phyloP scores from a whole-genome alignment of 73 alveolate genomes.

The Paramecium primaurelia region DNA sequence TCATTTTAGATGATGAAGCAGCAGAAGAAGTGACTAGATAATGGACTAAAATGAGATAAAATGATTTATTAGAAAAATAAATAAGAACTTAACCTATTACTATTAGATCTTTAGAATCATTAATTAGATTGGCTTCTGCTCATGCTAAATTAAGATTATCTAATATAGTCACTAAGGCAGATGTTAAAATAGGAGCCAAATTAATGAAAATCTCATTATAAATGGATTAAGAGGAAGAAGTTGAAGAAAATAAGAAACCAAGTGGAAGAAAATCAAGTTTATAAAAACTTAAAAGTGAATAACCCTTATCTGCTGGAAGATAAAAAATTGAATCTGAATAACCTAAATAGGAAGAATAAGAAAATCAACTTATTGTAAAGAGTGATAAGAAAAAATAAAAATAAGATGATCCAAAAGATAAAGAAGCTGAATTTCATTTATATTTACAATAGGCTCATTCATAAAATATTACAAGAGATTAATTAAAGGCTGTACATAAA shows the following conservation, averaged over 20 bases:
- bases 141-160: conserved; percentile 92
- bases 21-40: conserved; percentile 79
- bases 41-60: conserved; percentile 83
- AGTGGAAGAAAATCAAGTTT: neutral
- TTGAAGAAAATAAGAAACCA: neutral
- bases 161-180: conserved; percentile 69
- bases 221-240: neutral
- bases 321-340: neutral
- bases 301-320: neutral
- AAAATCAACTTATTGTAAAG: neutral
- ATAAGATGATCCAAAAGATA: neutral
- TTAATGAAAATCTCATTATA: neutral
- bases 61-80: conserved; percentile 71
- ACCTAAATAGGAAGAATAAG: neutral
- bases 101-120: conserved; percentile 96
- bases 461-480: neutral
- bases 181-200: conserved; percentile 78
- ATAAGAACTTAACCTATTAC: conserved; percentile 88
- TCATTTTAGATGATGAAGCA: conserved; percentile 77
- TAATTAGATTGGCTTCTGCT: conserved; percentile 95
- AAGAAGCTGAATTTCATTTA: conserved; percentile 25
- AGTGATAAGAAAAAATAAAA: conserved; percentile 12
- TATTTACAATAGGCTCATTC: neutral
- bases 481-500: neutral
- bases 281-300: neutral